Conservation (phyloP, 148 eudicot genomes). For the Dianthus caryophyllus region DNA sequence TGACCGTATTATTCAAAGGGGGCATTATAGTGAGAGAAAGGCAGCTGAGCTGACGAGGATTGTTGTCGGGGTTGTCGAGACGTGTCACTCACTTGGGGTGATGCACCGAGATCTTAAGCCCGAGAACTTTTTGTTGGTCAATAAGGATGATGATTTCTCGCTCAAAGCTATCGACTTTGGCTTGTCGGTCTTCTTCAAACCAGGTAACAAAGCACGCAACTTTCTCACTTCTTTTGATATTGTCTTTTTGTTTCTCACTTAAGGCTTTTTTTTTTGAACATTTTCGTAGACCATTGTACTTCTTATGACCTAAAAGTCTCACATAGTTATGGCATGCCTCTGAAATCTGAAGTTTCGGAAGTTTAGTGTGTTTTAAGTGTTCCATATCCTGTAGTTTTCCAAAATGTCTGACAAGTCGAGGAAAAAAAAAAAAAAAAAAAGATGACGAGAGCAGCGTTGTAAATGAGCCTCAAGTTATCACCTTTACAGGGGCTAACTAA, state of each 20-base stretch:
- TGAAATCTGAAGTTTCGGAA: too few relatives aligned
- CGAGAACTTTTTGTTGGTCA: constrained; percentile 83
- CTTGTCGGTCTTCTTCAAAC: constrained; percentile 96
- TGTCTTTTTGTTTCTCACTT: background rate
- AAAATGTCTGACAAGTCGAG: too few relatives aligned
- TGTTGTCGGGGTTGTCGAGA: constrained; percentile 89
- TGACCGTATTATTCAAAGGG: constrained; percentile 87
- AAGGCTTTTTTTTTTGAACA: too few relatives aligned
- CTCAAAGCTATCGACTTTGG: constrained; percentile 97
- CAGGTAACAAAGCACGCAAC: constrained; percentile 43
- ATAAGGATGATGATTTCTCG: constrained; percentile 89
- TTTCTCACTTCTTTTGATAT: background rate
- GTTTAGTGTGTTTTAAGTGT: too few relatives aligned
- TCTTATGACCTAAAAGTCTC: too few relatives aligned
- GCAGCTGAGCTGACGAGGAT: constrained; percentile 93
- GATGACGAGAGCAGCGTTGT: too few relatives aligned
- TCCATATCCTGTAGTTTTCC: too few relatives aligned
- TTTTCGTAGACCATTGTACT: too few relatives aligned
- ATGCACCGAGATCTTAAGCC: constrained; percentile 96
- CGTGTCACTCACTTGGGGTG: constrained; percentile 95
- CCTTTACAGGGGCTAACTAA: background rate
- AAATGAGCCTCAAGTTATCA: background rate
- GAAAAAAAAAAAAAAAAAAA: too few relatives aligned
- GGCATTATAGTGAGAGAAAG: constrained; percentile 85
- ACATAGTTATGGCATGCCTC: too few relatives aligned